Base-by-base conservation (phyloP, 495 filamentous ascomycete genomes). In the Penicillium daleae region DNA sequence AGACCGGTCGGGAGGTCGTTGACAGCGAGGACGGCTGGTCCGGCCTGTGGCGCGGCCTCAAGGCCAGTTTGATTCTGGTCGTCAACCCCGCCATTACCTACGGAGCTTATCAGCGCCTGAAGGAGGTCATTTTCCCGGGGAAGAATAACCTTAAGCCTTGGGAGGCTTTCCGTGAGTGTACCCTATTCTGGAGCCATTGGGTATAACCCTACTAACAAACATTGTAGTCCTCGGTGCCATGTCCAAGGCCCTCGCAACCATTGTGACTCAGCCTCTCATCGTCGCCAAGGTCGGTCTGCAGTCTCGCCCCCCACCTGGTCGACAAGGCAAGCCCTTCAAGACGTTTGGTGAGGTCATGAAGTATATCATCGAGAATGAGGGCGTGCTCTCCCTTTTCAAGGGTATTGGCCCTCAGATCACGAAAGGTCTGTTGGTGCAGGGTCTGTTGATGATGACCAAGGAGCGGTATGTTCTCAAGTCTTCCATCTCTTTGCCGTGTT, bases 401-500 rank as follows among this genome's bases (percentile, higher is more conserved):
- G 95, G 95, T 24, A 96, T 99, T 71, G 94, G 88, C 0, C 95
- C 95, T 0, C 95, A 99, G 73, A 88, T 99, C 53, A 69, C 90
- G 50, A 99, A 99, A 76, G 95, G 96, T 19, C 78, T 99, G 48
- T 68, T 98, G 49, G 95, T 99, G 6, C 95, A 99, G 71, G 95
- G 95, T 56, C 80, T 98, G 52, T 79, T 99, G 26, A 99, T 99
- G 95, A 99, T 98, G 95, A 96, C 92, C 4, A 99, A 99, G 80
- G 96, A 99, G 77, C 86, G 92, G 92, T 96, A 84, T 62, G 86
- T 75, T 21, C 42, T 33, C 44, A 57, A 1, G 5, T 40, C 48
- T 72, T 79, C n/a, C 57, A 71, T 65, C 60, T 61, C 37, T 8
- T 22, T 29, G 4, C 13, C 2, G 27, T 46, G n/a, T n/a, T n/a